These are phyloP conservation scores for Medicago lupulina DNA, from an alignment of 306 rosid species.

Conservation along the genomic window DNA sequence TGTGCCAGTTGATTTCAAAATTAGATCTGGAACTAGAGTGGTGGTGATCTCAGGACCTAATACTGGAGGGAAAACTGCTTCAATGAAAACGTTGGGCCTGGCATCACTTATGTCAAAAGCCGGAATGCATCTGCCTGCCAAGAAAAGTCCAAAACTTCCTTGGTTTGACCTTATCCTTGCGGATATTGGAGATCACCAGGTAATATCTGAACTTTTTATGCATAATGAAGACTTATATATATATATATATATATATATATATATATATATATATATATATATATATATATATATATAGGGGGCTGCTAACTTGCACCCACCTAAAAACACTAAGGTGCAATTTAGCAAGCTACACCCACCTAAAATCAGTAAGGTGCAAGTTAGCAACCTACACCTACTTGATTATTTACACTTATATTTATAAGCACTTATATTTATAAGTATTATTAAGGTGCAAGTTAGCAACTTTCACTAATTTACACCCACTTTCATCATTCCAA, in stretches of 20 bases:
- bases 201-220: slow-evolving; percentile 52
- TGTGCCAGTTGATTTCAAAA: slow-evolving; percentile 85
- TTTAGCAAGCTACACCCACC: too few relatives aligned
- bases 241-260: too few relatives aligned
- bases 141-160: slow-evolving; percentile 78
- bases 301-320: too few relatives aligned
- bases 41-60: slow-evolving; percentile 98
- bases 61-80: slow-evolving; percentile 98
- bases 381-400: too few relatives aligned
- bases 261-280: not conserved
- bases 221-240: slow-evolving; percentile 39
- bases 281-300: too few relatives aligned
- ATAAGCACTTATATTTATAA: too few relatives aligned
- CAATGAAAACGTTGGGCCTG: slow-evolving; percentile 88
- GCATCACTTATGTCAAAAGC: slow-evolving; percentile 96
- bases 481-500: too few relatives aligned
- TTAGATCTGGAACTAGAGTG: slow-evolving; percentile 75
- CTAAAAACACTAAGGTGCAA: too few relatives aligned
- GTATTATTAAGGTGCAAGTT: too few relatives aligned
- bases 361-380: too few relatives aligned
- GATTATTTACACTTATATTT: too few relatives aligned
- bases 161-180: slow-evolving; percentile 95
- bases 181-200: slow-evolving; percentile 98
- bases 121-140: slow-evolving; percentile 93
- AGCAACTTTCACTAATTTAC: too few relatives aligned